Conservation (phyloP, 2,329 filamentous ascomycete species). For the Alternaria panax region DNA sequence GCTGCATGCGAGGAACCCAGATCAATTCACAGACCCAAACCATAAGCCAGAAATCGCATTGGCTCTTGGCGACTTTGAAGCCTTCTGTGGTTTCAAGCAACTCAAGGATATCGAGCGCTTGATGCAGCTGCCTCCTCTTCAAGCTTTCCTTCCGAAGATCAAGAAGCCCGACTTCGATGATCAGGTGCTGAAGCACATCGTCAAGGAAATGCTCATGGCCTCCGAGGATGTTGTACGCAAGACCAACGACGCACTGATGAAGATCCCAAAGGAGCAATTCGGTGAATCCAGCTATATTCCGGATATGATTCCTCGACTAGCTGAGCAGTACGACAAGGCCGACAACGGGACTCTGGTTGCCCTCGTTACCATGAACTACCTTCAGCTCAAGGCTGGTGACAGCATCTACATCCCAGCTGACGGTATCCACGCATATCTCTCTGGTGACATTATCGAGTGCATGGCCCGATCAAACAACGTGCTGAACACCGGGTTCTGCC, state of each 20-base stretch:
- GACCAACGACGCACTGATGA: slow-evolving; percentile 61
- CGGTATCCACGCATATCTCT: slow-evolving; percentile 76
- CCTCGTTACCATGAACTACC: slow-evolving; percentile 76
- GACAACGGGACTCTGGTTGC: slow-evolving; percentile 75
- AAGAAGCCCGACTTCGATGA: slow-evolving; percentile 61
- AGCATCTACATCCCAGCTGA: slow-evolving; percentile 75
- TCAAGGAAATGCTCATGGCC: slow-evolving; percentile 62
- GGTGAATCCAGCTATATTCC: slow-evolving; percentile 66
- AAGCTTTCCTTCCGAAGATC: slow-evolving; percentile 59
- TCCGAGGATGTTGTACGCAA: slow-evolving; percentile 61
- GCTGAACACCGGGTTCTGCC: slow-evolving; percentile 77
- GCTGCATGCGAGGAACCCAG: slow-evolving; percentile 69
- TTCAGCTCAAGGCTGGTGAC: slow-evolving; percentile 70
- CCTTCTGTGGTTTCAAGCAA: slow-evolving; percentile 78
- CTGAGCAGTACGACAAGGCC: slow-evolving; percentile 66
- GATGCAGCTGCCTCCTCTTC: slow-evolving; percentile 63
- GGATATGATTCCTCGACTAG: slow-evolving; percentile 69
- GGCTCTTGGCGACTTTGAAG: slow-evolving; percentile 74
- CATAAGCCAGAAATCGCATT: slow-evolving; percentile 84
- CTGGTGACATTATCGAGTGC: slow-evolving; percentile 78
- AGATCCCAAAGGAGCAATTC: slow-evolving; percentile 59
- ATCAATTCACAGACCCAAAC: slow-evolving; percentile 74
- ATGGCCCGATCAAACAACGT: slow-evolving; percentile 81
- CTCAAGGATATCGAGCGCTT: slow-evolving; percentile 66
- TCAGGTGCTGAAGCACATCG: slow-evolving; percentile 64